Conservation (phyloP, 495 filamentous ascomycete species). For the Trichoderma parareesei region DNA sequence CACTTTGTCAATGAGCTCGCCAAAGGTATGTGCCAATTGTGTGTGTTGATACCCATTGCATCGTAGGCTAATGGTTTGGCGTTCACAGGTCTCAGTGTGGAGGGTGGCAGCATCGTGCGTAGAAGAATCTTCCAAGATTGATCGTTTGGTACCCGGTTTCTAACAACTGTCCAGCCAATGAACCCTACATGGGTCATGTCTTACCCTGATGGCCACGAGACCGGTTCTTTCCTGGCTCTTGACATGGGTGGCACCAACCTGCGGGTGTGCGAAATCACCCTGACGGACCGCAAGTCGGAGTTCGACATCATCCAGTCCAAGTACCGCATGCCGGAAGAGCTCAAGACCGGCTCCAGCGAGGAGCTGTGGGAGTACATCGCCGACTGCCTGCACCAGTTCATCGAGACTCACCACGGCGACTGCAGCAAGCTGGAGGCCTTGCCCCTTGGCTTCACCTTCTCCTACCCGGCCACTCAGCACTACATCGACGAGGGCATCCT, state of each 20-base stretch:
- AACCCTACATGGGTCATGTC: constrained; percentile 98
- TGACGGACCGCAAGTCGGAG: constrained; percentile 84
- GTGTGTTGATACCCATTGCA: constrained; percentile 12
- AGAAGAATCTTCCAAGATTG: constrained; percentile 4
- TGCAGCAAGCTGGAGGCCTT: constrained; percentile 52
- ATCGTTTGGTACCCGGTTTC: constrained; percentile 7
- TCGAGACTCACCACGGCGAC: constrained; percentile 79
- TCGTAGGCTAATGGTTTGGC: neutral
- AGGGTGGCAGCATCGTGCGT: constrained; percentile 89
- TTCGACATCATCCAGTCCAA: constrained; percentile 99
- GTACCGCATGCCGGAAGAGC: constrained; percentile 92
- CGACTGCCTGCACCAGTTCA: constrained; percentile 93
- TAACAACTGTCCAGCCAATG: constrained; percentile 64
- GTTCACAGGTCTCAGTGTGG: constrained; percentile 61
- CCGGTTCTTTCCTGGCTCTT: constrained; percentile 83
- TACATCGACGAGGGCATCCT: constrained; percentile 94
- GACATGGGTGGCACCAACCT: constrained; percentile 99
- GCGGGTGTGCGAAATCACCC: constrained; percentile 90
- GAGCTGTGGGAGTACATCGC: constrained; percentile 98
- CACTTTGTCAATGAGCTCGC: constrained; percentile 85
- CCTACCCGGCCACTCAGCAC: constrained; percentile 91
- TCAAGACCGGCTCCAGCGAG: constrained; percentile 82
- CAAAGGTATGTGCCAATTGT: constrained; percentile 53
- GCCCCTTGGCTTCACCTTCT: constrained; percentile 95
- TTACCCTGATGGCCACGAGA: constrained; percentile 82